Conservation (phyloP, 2,329 filamentous ascomycete genomes). For the Talaromyces sp. region DNA sequence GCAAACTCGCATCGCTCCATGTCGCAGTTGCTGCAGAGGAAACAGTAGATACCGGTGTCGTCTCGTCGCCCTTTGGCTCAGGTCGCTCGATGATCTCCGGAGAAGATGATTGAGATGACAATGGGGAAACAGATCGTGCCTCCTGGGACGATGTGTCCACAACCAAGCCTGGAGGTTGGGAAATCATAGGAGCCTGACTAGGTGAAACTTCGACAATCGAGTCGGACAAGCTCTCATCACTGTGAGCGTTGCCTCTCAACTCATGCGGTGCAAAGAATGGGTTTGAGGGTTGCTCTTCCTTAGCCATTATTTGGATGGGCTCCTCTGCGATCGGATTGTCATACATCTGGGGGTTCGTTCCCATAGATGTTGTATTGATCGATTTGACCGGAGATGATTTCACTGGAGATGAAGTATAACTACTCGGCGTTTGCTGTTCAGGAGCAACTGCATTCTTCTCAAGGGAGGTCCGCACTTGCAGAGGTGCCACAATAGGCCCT, state of each 20-base stretch:
- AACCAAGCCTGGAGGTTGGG: constrained; percentile 62
- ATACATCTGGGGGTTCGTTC: constrained; percentile 1
- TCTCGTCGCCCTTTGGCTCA: constrained; percentile 33
- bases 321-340: constrained; percentile 10
- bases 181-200: constrained; percentile 39
- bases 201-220: constrained; percentile 67
- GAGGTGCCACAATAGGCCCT: constrained; percentile 24
- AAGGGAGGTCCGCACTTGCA: constrained; percentile 21
- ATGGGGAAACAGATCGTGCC: constrained; percentile 56
- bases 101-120: constrained; percentile 58
- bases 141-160: constrained; percentile 70
- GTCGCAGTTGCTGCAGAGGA: constrained; percentile 54
- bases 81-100: constrained; percentile 28
- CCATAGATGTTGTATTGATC: not conserved
- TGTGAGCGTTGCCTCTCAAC: constrained; percentile 6
- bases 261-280: not conserved
- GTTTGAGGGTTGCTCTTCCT: not conserved
- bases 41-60: constrained; percentile 53
- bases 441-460: constrained; percentile 20
- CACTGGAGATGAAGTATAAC: constrained; percentile 14
- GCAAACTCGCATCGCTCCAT: constrained; percentile 84
- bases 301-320: constrained; percentile 1
- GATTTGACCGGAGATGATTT: constrained; percentile 18
- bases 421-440: constrained; percentile 8
- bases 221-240: constrained; percentile 50